phyloP scores from a whole-genome alignment of 2,329 filamentous ascomycete genomes.

The Talaromyces piceae region DNA sequence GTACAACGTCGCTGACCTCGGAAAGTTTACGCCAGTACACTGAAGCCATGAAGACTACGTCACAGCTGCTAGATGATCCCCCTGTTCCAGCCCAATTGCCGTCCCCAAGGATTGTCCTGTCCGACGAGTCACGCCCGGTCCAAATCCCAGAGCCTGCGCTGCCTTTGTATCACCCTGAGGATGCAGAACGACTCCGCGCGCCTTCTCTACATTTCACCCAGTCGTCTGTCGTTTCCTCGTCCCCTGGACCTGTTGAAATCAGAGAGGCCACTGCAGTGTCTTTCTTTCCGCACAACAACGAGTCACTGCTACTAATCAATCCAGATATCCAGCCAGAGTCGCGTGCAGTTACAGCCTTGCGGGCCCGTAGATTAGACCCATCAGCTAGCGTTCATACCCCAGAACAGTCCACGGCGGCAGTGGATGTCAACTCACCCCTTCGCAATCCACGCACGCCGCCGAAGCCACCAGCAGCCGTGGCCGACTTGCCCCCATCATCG shows the following conservation, averaged over 20 bases:
- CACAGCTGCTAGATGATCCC: too few relatives aligned
- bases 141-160: slow-evolving; percentile 29
- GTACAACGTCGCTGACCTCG: slow-evolving; percentile 39
- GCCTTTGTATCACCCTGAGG: slow-evolving; percentile 27
- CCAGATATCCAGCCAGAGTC: slow-evolving; percentile 32
- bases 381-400: slow-evolving; percentile 21
- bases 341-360: slow-evolving; percentile 22
- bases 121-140: slow-evolving; percentile 13
- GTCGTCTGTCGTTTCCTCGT: slow-evolving; percentile 41
- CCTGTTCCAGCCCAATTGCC: slow-evolving; percentile 16
- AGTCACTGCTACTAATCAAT: slow-evolving; percentile 58
- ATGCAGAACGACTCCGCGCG: slow-evolving; percentile 37
- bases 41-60: slow-evolving; percentile 19
- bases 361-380: slow-evolving; percentile 12
- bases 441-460: slow-evolving; percentile 53
- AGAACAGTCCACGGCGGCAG: slow-evolving; percentile 14
- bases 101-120: slow-evolving; percentile 16
- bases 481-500: slow-evolving; percentile 48
- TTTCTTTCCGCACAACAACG: slow-evolving; percentile 57
- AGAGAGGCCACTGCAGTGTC: slow-evolving; percentile 55
- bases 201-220: slow-evolving; percentile 44
- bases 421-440: slow-evolving; percentile 48
- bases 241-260: slow-evolving; percentile 49
- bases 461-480: slow-evolving; percentile 48
- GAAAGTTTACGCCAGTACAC: slow-evolving; percentile 32